phyloP scores from a whole-genome alignment of 164 flowering plant species.

The Kalanchoe fedtschenkoi region DNA sequence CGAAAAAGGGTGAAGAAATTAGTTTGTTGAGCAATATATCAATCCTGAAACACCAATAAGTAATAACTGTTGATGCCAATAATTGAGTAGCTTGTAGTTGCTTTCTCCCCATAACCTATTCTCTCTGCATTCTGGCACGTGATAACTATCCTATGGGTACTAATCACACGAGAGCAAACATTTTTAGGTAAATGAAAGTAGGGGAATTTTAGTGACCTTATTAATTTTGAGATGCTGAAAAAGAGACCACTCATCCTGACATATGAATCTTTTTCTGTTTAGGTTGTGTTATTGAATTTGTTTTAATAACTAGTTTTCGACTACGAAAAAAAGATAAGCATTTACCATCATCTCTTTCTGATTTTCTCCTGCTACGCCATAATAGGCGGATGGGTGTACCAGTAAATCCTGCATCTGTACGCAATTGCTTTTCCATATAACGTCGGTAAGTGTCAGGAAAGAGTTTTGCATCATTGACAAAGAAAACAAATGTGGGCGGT shows the following conservation, averaged over 20 bases:
- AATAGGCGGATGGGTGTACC: slow-evolving; percentile 95
- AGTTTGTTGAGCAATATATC: not conserved
- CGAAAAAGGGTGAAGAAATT: not conserved
- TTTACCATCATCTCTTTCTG: slow-evolving; percentile 38
- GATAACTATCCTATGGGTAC: no score
- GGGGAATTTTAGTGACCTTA: no score
- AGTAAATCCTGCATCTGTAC: slow-evolving; percentile 74
- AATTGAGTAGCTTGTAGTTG: no score
- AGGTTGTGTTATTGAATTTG: not conserved
- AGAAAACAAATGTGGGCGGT: slow-evolving; percentile 98
- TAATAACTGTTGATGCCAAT: no score
- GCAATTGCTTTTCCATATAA: slow-evolving; percentile 94
- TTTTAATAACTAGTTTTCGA: not conserved
- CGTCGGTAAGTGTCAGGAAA: slow-evolving; percentile 84
- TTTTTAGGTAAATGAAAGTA: no score
- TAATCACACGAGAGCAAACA: no score
- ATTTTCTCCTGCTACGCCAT: slow-evolving; percentile 88
- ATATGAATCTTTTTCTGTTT: not conserved
- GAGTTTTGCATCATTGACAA: slow-evolving; percentile 95
- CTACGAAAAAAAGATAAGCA: not conserved
- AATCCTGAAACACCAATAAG: not conserved
- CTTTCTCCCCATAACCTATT: no score
- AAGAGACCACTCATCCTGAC: not conserved
- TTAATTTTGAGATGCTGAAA: no score
- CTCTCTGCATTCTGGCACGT: no score